A percentile compares a stretch with the other conserved stretches of the same genome.
Conservation (phyloP, 139 green algal species). For the Tetraselmis striata region DNA sequence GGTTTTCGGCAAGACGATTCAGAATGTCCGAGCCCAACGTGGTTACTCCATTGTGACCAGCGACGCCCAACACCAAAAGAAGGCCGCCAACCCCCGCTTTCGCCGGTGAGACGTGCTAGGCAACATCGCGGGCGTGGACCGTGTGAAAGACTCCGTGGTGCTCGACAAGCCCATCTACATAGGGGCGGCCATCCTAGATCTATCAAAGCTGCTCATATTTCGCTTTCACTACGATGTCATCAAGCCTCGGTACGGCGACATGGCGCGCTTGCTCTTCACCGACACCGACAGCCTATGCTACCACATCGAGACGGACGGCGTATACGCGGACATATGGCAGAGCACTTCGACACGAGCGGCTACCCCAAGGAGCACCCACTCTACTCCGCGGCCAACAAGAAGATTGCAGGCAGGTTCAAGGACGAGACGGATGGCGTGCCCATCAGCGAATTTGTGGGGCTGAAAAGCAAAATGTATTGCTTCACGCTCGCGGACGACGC, state of each 20-base stretch:
- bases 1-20: neutral
- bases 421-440: neutral
- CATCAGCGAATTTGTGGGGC: neutral
- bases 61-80: neutral
- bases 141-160: neutral
- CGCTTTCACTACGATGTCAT: neutral
- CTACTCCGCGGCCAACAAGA: neutral
- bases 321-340: neutral
- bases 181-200: neutral
- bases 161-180: neutral
- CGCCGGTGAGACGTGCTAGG: neutral
- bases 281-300: neutral
- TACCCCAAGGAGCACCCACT: neutral
- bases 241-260: neutral
- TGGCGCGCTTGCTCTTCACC: neutral
- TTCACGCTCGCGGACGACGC: neutral
- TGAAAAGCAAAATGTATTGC: neutral
- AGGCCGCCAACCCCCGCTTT: too few relatives aligned
- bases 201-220: neutral
- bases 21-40: neutral
- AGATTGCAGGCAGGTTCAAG: neutral
- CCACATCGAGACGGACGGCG: neutral
- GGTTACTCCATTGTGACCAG: neutral
- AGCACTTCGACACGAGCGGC: neutral
- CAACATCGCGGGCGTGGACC: neutral